These are phyloP conservation scores for Chrysoporthe deuterocubensis DNA, from an alignment of 2,329 filamentous ascomycete species.

Conservation along the genomic window DNA sequence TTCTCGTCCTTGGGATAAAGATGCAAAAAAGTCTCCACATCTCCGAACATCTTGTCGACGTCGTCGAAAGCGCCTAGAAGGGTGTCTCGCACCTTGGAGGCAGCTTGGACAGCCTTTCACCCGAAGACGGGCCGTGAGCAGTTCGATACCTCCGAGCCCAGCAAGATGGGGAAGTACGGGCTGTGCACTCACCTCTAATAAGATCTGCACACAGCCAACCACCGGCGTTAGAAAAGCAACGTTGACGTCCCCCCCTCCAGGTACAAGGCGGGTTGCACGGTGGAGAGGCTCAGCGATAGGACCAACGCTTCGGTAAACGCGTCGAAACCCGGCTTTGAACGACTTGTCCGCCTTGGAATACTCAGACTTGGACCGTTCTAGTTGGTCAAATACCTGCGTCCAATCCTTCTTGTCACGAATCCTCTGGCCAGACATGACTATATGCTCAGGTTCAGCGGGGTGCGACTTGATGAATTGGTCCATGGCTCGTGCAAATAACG, in stretches of 20 bases:
- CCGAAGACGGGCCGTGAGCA: no score
- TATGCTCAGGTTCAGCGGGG: neutral
- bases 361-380: neutral
- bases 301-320: neutral
- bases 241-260: no score
- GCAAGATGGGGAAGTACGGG: no score
- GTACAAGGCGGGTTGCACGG: no score
- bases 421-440: neutral
- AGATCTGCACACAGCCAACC: constrained; percentile 10
- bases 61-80: neutral
- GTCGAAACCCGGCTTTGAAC: constrained; percentile 5
- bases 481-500: constrained; percentile 3
- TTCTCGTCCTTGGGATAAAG: constrained; percentile 7
- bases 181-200: neutral
- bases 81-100: constrained; percentile 1
- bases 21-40: constrained; percentile 7
- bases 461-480: neutral
- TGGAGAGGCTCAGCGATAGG: no score
- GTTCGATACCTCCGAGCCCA: no score
- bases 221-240: constrained; percentile 5
- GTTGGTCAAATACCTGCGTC: constrained; percentile 4
- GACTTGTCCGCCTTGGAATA: neutral
- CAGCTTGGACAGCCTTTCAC: neutral
- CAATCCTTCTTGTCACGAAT: constrained; percentile 12
- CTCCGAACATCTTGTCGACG: constrained; percentile 1